Evolutionary conservation across 495 filamentous ascomycete species (phyloP), one percentile per base, ranked within the genome.

Genomic region (Aspergillus avenaceus): DNA sequence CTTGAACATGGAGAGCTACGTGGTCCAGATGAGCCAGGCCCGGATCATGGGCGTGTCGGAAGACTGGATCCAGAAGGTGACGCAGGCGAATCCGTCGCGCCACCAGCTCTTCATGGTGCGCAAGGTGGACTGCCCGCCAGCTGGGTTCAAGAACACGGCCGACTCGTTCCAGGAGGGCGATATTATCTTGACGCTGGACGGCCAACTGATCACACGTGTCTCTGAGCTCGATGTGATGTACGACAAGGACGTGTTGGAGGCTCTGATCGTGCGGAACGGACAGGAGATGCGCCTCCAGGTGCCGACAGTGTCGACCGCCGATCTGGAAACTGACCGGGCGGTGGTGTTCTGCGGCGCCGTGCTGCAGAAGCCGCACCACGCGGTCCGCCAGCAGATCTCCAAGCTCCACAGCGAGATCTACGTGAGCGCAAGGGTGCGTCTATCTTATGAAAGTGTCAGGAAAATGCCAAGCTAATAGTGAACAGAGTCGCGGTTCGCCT

Each of bases 31-130:
- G 93, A 88, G 84, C 50, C 93, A 97, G 71, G 93, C 86, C n/a
- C 85, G 91, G 22, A 90, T 97, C 52, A 97, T 99, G 95, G 95
- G 95, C 25, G 90, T 97, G 6, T 86, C 86, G 0, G 91, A 97
- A 59, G 86, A 95, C 42, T 97, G 93, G 95, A 96, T 97, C 55
- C 77, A 86, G 53, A 84, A 87, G 67, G 91, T 96, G 19, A 84
- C 91, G 27, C 66, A 81, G 45, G 87, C 90, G 45, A 96, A 97
- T 59, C 86, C 88, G 8, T 83, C 92, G 14, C 86, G 87, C 44
- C 93, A 99, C 64, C 93, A 97, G 67, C 80, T 99, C 18, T 99
- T 99, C 74, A 95, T 99, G 88, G 87, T 99, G 22, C 90, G 91
- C 52, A 99, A 99, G 71, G 81, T 92, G 28, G 84, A 95, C 58